Base-by-base conservation (phyloP, 2,329 filamentous ascomycete species). In the Sordariomycetes sp. region DNA sequence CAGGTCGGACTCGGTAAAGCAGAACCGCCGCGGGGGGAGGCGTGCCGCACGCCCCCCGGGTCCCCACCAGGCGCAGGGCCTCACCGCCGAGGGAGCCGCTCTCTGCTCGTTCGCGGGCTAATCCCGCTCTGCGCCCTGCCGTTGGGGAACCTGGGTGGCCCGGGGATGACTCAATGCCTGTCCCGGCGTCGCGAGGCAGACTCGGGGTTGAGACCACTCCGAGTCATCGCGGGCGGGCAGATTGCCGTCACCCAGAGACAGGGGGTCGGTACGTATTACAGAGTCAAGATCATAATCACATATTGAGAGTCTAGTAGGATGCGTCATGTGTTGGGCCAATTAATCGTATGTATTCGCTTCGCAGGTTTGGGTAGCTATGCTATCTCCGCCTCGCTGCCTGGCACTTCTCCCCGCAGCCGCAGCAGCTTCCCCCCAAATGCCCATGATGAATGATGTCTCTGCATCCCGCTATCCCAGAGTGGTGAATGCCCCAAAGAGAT, bases 391-490 rank as follows among this genome's bases (percentile, higher is more conserved):
- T 40, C 40, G 40, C 40, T 46, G 40, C 40, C 6, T 16, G 18
- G 37, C 5, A 40, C 37, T 40, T 18, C 37, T 3, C 40, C 16
- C 18, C 40, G 12, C 40, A 16, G 14, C 7, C 18, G 7, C 40
- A 46, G 6, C 34, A 35, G 7, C 4, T 43, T 48, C 10, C 6
- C 46, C 46, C 11, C 46, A 53, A 54, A 24, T 54, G 40, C 52
- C 22, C 11, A 22, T 24, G 32, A 54, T 14, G 11, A 24, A n/a
- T n/a, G n/a, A n/a, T n/a, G n/a, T 35, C 20, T 24, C 50, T 14
- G 37, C 43, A 54, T n/a, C 22, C 16, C 18, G 28, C 35, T 53
- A 20, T 50, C 14, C 56, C 24, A 53, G 56, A 58, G 56, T 58
- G 51, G 56, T 53, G 51, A 25, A 46, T 46, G 16, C 18, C 40